A percentile compares a stretch with the other conserved stretches of the same genome.
Evolutionary conservation across 139 green algal species (phyloP).

Genomic region (Tetradesmus obliquus): DNA sequence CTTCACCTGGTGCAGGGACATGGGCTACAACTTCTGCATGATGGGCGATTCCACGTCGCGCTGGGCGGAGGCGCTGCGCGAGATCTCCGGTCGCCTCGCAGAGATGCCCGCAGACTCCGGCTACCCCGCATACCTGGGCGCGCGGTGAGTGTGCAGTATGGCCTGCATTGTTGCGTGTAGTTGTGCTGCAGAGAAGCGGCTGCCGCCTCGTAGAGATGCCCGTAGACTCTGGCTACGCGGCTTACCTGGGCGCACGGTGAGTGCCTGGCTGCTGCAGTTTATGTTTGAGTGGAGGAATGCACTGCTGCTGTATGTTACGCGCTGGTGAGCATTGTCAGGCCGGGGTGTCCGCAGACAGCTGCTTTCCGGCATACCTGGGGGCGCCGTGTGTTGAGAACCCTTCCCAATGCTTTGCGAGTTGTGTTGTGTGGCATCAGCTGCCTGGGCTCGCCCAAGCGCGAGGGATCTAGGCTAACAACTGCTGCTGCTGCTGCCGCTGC

Average conservation of each 20-base stretch:
- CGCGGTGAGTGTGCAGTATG: conserved; percentile 55
- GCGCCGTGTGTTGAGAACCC: too few species aligned
- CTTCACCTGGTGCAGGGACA: conserved; percentile 20
- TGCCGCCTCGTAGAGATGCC: conserved; percentile 99
- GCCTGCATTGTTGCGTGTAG: not conserved
- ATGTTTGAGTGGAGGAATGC: too few species aligned
- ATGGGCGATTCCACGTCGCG: conserved; percentile 99
- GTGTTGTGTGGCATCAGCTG: conserved; percentile 70
- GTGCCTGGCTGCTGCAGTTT: not conserved
- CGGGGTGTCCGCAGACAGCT: too few species aligned
- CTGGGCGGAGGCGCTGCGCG: conserved; percentile 98
- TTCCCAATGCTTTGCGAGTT: too few species aligned
- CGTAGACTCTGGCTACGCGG: conserved; percentile 91
- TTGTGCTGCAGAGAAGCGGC: not conserved
- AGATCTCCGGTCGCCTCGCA: conserved; percentile 98
- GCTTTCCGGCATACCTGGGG: too few species aligned
- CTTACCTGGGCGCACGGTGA: conserved; percentile 87
- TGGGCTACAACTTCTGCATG: conserved; percentile 84
- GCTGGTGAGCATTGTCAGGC: too few species aligned
- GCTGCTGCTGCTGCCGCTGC: not conserved
- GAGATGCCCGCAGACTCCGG: conserved; percentile 98
- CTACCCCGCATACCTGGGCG: conserved; percentile 93
- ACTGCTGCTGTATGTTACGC: too few species aligned
- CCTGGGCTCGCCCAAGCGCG: conserved; percentile 90
- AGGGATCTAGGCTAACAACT: conserved; percentile 65